phyloP scores from a whole-genome alignment of 768 basidiomycete species.

The Amanita thiersii region DNA sequence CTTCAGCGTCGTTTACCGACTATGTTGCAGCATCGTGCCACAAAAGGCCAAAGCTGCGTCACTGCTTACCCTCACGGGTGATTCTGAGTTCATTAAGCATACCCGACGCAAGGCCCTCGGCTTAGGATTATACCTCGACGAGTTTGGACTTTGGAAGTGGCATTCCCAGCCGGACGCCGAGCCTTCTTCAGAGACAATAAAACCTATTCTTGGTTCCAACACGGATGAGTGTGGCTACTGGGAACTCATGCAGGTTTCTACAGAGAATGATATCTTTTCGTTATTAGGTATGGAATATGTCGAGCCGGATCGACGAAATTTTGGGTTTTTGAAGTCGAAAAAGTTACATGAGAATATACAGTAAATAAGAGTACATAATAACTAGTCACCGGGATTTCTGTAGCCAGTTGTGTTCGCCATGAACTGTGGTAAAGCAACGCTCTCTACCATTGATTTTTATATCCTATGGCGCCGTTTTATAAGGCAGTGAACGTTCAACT shows the following conservation, averaged over 20 bases:
- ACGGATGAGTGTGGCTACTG: conserved; percentile 26
- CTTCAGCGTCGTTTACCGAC: neutral
- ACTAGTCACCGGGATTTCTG: too few relatives aligned
- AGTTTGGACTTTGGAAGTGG: conserved; percentile 63
- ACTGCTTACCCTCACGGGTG: conserved; percentile 48
- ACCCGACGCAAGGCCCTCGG: conserved; percentile 33
- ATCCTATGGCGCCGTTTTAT: conserved; percentile 31
- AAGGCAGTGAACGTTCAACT: conserved; percentile 22
- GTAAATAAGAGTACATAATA: neutral
- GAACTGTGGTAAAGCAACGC: too few relatives aligned
- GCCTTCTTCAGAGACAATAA: too few relatives aligned
- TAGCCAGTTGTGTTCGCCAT: too few relatives aligned
- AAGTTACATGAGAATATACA: neutral
- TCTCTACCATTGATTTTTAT: neutral
- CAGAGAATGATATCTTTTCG: conserved; percentile 36
- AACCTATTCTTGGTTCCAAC: neutral
- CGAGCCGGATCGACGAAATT: conserved; percentile 29
- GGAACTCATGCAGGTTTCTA: conserved; percentile 34
- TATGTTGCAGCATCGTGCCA: conserved; percentile 37
- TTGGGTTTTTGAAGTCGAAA: conserved; percentile 14
- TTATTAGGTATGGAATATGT: conserved; percentile 35
- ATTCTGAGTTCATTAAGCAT: conserved; percentile 35
- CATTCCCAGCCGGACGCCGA: conserved; percentile 9
- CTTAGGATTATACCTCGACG: conserved; percentile 44
- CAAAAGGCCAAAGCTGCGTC: conserved; percentile 44